phyloP scores from a whole-genome alignment of 2,329 filamentous ascomycete genomes.

The Monilinia aucupariae region DNA sequence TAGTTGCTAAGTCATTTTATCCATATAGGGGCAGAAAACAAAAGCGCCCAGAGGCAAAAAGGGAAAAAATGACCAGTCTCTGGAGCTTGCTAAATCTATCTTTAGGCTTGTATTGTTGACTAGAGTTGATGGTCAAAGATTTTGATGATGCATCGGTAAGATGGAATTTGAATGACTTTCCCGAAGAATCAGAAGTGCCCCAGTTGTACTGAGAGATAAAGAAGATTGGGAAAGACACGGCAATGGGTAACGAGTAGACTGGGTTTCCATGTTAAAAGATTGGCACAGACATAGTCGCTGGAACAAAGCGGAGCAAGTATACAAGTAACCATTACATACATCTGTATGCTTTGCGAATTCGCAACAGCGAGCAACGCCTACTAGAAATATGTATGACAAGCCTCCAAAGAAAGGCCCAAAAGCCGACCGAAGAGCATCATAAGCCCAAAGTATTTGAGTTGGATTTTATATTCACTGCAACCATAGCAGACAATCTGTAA shows the following conservation, averaged over 20 bases:
- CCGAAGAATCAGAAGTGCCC: not conserved
- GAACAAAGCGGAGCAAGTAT: not conserved
- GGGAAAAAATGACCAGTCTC: not conserved
- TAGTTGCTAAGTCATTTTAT: not conserved
- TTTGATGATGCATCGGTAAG: not conserved
- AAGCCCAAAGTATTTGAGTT: not conserved
- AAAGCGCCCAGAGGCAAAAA: not conserved
- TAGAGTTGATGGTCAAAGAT: not conserved
- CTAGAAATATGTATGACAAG: not conserved
- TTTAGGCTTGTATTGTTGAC: not conserved
- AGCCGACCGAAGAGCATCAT: not conserved
- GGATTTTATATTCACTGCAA: not conserved
- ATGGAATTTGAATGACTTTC: not conserved
- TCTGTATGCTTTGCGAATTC: not conserved
- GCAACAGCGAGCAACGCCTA: not conserved
- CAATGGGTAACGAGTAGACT: not conserved
- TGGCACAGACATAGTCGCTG: not conserved
- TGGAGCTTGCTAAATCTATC: not conserved
- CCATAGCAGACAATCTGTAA: not conserved
- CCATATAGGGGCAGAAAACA: not conserved
- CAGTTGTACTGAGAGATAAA: not conserved
- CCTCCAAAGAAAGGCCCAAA: not conserved
- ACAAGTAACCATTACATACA: not conserved
- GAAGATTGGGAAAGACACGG: not conserved
- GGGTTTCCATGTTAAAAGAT: not conserved